Evolutionary conservation across 495 filamentous ascomycete species (phyloP).

Genomic region (Aspergillus leporis): DNA sequence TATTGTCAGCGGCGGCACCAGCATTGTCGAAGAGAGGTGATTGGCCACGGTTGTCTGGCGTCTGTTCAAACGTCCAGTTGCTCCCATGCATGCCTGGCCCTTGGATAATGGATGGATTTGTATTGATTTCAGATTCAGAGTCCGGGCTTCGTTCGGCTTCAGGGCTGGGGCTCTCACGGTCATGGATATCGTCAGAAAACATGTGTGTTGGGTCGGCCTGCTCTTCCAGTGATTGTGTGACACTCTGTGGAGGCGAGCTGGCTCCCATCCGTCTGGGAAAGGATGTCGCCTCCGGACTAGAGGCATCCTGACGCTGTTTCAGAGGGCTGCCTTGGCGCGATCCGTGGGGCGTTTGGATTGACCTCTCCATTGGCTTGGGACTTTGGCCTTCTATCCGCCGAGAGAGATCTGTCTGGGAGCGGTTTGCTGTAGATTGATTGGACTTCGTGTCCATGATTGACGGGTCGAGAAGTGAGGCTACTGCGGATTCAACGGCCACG

Average conservation of each 20-base stretch:
- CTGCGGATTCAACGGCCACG: conserved; percentile 77
- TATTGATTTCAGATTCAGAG: conserved; percentile 66
- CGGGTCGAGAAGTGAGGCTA: conserved; percentile 81
- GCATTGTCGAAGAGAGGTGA: conserved; percentile 43
- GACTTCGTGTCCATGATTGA: conserved; percentile 56
- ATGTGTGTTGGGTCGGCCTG: conserved; percentile 52
- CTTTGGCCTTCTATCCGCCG: conserved; percentile 20
- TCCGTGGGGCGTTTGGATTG: conserved; percentile 20
- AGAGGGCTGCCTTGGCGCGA: conserved; percentile 44
- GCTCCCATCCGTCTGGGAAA: conserved; percentile 50
- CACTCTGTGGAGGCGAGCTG: conserved; percentile 74
- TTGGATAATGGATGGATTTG: conserved; percentile 75
- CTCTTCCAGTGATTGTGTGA: conserved; percentile 64
- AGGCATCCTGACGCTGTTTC: conserved; percentile 45
- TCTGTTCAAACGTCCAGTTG: conserved; percentile 54
- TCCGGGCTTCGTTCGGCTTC: conserved; percentile 52
- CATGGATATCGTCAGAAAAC: conserved; percentile 63
- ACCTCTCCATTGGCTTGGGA: conserved; percentile 17
- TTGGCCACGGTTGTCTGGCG: conserved; percentile 48
- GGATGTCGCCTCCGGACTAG: conserved; percentile 44
- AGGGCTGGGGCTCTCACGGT: conserved; percentile 46
- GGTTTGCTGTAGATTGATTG: conserved; percentile 32
- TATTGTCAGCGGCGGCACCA: conserved; percentile 43
- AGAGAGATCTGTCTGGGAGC: conserved; percentile 35
- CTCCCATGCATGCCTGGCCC: conserved; percentile 59